These are phyloP conservation scores for Miscanthus lutarioriparius DNA, from an alignment of 176 grass and related monocot genomes.

Conservation along the genomic window DNA sequence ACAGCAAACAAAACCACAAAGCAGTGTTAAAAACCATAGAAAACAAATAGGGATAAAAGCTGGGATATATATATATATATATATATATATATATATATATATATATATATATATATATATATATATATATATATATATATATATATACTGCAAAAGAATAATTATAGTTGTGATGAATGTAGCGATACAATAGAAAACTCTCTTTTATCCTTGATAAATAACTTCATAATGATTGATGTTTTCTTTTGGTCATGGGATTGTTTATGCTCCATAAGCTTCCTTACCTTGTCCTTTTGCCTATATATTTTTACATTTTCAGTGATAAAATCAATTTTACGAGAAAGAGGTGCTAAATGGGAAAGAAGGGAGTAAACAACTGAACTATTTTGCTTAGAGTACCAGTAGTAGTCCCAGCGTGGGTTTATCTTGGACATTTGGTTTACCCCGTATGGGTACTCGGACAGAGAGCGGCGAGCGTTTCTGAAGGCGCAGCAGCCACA, in stretches of 20 bases:
- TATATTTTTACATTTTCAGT: background rate
- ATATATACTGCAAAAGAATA: background rate
- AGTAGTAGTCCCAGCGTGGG: conserved; percentile 92
- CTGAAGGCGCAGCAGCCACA: conserved; percentile 85
- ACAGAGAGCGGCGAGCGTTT: conserved; percentile 62
- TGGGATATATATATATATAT: background rate
- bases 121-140: background rate
- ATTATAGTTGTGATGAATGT: conserved; percentile 7
- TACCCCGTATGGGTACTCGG: conserved; percentile 70
- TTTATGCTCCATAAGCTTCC: background rate
- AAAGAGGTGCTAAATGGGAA: background rate
- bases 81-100: background rate
- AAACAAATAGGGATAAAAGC: conserved; percentile 2
- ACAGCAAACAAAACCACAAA: conserved; percentile 39
- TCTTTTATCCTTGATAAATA: background rate
- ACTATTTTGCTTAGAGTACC: conserved; percentile 56
- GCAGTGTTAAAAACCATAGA: background rate
- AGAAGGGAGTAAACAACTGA: background rate
- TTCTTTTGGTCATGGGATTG: conserved; percentile 2
- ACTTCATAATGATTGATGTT: background rate
- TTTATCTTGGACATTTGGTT: conserved; percentile 90
- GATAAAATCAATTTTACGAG: background rate
- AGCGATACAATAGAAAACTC: background rate
- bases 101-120: background rate
- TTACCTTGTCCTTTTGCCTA: conserved; percentile 1